phyloP scores from a whole-genome alignment of 2,329 filamentous ascomycete genomes.

The Claviceps paspali region DNA sequence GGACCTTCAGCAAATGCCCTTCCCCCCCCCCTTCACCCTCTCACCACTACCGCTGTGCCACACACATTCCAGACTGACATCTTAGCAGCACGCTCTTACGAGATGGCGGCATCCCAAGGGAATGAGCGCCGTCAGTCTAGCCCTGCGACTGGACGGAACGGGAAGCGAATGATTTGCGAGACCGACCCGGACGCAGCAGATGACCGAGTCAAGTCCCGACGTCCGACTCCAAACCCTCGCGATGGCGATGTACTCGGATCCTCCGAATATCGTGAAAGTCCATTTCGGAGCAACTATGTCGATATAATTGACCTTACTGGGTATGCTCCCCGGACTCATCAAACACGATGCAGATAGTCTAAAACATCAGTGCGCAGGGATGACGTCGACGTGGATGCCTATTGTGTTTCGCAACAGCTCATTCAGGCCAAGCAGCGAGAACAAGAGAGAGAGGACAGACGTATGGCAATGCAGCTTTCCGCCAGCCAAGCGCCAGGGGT shows the following conservation, averaged over 20 bases:
- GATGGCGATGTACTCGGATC: not conserved
- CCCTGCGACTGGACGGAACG: constrained; percentile 12
- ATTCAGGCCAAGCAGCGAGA: constrained; percentile 18
- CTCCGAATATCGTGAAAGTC: constrained; percentile 1
- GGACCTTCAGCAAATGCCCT: no score
- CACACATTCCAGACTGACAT: not conserved
- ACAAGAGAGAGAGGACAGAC: constrained; percentile 14
- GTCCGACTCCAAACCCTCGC: constrained; percentile 13
- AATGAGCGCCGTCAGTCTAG: constrained; percentile 3
- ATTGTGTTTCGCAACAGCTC: constrained; percentile 19
- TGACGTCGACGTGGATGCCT: constrained; percentile 17
- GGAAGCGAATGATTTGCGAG: constrained; percentile 15
- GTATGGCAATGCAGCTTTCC: constrained; percentile 15
- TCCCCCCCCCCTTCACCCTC: not conserved
- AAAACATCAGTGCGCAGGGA: constrained; percentile 12
- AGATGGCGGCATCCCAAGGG: not conserved
- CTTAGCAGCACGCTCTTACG: not conserved
- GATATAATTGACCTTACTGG: constrained; percentile 28
- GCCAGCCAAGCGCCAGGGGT: constrained; percentile 7
- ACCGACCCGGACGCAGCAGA: constrained; percentile 7
- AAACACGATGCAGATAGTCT: not conserved
- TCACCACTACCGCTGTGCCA: not conserved
- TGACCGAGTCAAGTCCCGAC: constrained; percentile 18
- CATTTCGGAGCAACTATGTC: constrained; percentile 4
- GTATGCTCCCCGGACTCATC: constrained; percentile 11